Evolutionary conservation across 768 basidiomycete genomes (phyloP), one percentile per base, ranked within the genome.

Genomic region (Tephrocybe sp.): DNA sequence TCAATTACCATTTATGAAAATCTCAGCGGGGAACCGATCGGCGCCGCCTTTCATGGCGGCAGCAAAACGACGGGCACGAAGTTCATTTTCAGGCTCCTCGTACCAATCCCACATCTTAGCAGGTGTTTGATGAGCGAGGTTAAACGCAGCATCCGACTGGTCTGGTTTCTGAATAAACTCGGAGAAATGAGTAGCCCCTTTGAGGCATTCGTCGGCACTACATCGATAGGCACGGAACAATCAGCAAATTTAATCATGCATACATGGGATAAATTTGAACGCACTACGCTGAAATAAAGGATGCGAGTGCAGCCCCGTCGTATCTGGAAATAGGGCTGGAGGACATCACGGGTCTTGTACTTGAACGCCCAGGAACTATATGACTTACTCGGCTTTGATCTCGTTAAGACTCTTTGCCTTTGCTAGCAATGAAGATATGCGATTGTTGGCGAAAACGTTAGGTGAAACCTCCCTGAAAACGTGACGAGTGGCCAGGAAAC

Each of bases 71-170:
- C 58, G 50, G 14, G 61, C 45, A 1, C 57, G 49, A 20, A 42
- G 46, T 40, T 54, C 64, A 33, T 71, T 71, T 37, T 58, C 61
- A 12, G 70, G 64, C 26, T 63, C 44, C 20, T 68, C 63, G 28
- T 59, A 64, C 65, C 65, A 69, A 8, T 68, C 64, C 58, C 62
- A 72, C 34, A 63, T 48, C 2, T 58, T 55, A 23, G 54, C 46
- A 0, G 53, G 28, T 20, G 59, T 61, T 10, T 63, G 55, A 45
- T 56, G 57, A 2, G 64, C 68, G 5, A 58, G 39, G 39, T 61
- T 65, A 56, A 65, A 63, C 1, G 65, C 51, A 1, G 59, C 45
- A n/a, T 48, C 48, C 18, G 50, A 45, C 14, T 21, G 43, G 0
- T 50, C 54, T 8, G 58, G 54, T 21, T 64, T 48, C 21, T 56